phyloP scores from a whole-genome alignment of 345 rosid genomes.

The Rhodamnia rubescens region DNA sequence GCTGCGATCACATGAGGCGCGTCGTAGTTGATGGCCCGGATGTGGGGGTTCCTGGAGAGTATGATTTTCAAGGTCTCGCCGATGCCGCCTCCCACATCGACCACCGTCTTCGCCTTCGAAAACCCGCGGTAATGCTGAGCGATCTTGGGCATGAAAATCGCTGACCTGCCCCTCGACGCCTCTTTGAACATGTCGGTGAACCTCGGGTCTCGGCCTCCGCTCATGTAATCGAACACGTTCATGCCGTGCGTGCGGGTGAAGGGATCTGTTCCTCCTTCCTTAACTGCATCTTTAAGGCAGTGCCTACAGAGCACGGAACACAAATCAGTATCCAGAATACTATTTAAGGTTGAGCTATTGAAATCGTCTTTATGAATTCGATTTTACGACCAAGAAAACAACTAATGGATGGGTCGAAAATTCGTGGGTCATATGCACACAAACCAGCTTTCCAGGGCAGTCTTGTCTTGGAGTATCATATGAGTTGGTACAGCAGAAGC shows the following conservation, averaged over 20 bases:
- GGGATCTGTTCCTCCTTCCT: neutral
- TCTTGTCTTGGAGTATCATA: neutral
- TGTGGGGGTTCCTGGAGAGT: neutral
- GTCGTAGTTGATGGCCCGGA: constrained; percentile 23
- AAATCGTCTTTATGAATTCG: neutral
- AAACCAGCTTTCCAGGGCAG: neutral
- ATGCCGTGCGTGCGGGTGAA: neutral
- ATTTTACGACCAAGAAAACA: neutral
- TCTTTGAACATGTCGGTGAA: neutral
- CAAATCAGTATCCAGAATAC: neutral
- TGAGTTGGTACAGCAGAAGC: neutral
- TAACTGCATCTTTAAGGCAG: neutral
- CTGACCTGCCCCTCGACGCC: neutral
- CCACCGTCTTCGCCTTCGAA: neutral
- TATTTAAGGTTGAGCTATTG: neutral
- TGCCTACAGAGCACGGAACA: neutral
- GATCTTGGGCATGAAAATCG: neutral
- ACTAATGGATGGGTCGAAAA: constrained; percentile 11
- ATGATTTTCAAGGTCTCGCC: neutral
- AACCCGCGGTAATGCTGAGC: neutral
- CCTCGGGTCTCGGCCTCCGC: neutral
- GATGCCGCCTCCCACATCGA: neutral
- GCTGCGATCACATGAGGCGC: constrained; percentile 6
- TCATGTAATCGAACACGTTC: neutral
- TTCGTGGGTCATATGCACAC: neutral